These are phyloP conservation scores for Mesembryanthemum crystallinum DNA, from an alignment of 148 eudicot genomes.

Conservation along the genomic window DNA sequence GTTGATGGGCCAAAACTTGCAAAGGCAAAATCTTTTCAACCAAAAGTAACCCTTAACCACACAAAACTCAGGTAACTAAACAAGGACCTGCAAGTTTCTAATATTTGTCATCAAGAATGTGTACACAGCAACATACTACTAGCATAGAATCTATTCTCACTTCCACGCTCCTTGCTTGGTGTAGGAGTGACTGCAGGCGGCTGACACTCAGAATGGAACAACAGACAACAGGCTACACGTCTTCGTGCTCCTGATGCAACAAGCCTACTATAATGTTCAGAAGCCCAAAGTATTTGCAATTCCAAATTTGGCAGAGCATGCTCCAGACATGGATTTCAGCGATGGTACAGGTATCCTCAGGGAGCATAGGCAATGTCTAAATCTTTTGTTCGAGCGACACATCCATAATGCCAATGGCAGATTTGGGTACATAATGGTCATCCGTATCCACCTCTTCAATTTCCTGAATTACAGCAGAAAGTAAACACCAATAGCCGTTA, in stretches of 20 bases:
- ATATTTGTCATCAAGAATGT: conserved; percentile 1
- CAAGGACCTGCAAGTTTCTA: conserved; percentile 13
- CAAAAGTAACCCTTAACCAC: neutral
- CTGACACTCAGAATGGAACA: neutral
- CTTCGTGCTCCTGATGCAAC: neutral
- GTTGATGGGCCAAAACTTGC: neutral
- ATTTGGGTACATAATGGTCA: conserved; percentile 81
- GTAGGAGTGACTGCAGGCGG: neutral
- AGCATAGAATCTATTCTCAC: neutral
- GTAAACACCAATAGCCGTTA: neutral
- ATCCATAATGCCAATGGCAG: conserved; percentile 62
- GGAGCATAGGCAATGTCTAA: conserved; percentile 16
- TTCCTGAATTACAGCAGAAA: conserved; percentile 52
- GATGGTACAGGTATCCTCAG: neutral
- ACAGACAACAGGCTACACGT: conserved; percentile 1
- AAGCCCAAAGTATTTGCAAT: conserved; percentile 12
- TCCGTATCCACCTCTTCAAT: conserved; percentile 97
- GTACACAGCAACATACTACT: conserved; percentile 5
- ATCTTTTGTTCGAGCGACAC: conserved; percentile 66
- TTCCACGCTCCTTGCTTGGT: neutral
- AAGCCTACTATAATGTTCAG: neutral
- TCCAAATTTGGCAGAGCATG: neutral
- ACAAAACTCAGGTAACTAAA: neutral
- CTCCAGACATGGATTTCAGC: conserved; percentile 13
- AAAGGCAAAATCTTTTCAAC: neutral